These are phyloP conservation scores for Prunus mira DNA, from an alignment of 306 rosid species.

Conservation along the genomic window DNA sequence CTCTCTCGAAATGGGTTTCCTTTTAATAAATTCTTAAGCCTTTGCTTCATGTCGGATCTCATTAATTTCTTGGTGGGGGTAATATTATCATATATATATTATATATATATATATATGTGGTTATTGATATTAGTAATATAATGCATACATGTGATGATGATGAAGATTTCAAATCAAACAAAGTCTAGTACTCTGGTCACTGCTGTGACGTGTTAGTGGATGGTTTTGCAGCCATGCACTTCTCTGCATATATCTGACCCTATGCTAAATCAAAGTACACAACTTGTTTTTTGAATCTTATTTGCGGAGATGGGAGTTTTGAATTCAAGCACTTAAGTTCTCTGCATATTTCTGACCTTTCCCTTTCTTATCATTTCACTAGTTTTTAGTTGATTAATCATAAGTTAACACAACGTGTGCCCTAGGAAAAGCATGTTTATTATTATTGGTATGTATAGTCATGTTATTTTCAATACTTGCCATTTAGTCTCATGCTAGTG, in stretches of 20 bases:
- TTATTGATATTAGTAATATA: conserved; percentile 7
- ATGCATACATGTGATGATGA: neutral
- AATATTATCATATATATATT: conserved; percentile 7
- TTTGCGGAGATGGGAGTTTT: too few relatives aligned
- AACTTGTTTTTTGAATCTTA: too few relatives aligned
- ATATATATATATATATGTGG: neutral
- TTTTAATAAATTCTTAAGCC: conserved; percentile 39
- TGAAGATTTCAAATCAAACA: neutral
- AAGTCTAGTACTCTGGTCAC: neutral
- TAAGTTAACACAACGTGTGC: too few relatives aligned
- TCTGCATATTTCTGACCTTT: too few relatives aligned
- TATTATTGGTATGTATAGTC: too few relatives aligned
- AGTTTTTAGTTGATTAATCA: too few relatives aligned
- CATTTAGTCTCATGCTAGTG: too few relatives aligned
- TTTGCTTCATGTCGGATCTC: conserved; percentile 54
- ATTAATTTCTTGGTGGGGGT: conserved; percentile 28
- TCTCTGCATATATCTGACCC: neutral
- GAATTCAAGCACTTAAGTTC: too few relatives aligned
- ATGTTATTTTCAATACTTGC: too few relatives aligned
- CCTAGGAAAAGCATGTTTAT: too few relatives aligned
- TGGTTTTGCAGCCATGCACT: conserved; percentile 15
- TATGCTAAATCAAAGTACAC: neutral
- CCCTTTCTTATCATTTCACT: too few relatives aligned
- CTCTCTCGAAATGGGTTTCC: conserved; percentile 39
- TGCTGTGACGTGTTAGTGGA: conserved; percentile 3